Percentiles rank a stretch among this genome's conserved stretches.
These are phyloP conservation scores for Collybia nuda DNA, from an alignment of 768 basidiomycete genomes.

Conservation along the genomic window DNA sequence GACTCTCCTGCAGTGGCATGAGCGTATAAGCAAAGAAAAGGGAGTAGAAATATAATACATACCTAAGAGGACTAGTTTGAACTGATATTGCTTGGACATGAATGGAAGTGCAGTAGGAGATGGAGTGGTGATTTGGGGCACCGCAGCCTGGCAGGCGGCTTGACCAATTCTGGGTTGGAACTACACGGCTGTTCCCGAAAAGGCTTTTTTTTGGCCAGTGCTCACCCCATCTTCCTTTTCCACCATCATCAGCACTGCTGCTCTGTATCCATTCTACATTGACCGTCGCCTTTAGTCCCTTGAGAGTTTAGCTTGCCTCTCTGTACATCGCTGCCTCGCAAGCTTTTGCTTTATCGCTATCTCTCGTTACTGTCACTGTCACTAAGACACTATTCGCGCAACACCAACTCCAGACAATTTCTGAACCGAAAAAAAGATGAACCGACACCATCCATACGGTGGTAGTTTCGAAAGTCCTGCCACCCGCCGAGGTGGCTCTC, in stretches of 20 bases:
- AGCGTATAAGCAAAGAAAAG: constrained; percentile 9
- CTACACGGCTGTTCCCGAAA: constrained; percentile 33
- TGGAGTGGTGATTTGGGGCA: constrained; percentile 20
- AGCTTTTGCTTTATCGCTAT: constrained; percentile 8
- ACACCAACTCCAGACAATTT: constrained; percentile 8
- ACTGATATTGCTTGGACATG: constrained; percentile 93
- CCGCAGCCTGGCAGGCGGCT: constrained; percentile 22
- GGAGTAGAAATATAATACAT: constrained; percentile 20
- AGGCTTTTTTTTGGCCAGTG: constrained; percentile 12
- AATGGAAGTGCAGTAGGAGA: constrained; percentile 23
- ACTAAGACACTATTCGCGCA: constrained; percentile 21
- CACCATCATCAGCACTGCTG: constrained; percentile 36
- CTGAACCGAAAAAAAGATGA: constrained; percentile 50
- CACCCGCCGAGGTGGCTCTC: constrained; percentile 63
- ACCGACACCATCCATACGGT: constrained; percentile 88
- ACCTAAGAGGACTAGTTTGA: constrained; percentile 97
- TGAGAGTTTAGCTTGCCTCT: constrained; percentile 30
- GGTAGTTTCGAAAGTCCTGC: constrained; percentile 54
- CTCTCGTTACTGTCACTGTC: constrained; percentile 23
- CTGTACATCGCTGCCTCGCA: constrained; percentile 18
- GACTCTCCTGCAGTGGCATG: constrained; percentile 71
- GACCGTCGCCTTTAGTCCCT: constrained; percentile 11
- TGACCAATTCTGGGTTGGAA: constrained; percentile 23
- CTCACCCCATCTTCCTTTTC: constrained; percentile 15
- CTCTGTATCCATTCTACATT: constrained; percentile 15